phyloP scores from a whole-genome alignment of 148 eudicot species.

The Nepenthes mirabilis region DNA sequence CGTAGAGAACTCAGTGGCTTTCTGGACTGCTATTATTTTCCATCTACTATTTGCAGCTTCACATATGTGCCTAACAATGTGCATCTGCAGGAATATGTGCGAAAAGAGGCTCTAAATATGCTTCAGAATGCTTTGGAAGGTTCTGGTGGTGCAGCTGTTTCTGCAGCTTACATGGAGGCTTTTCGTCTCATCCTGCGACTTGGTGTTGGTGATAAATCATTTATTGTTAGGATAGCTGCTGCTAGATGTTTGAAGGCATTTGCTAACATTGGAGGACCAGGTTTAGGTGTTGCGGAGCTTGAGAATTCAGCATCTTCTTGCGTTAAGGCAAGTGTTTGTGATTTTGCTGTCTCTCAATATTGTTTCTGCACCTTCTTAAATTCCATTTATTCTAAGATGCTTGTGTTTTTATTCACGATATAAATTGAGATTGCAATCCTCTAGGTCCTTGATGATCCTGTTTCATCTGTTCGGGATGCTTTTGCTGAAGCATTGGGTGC shows the following conservation, averaged over 20 bases:
- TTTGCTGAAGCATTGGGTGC: conserved; percentile 96
- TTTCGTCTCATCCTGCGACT: conserved; percentile 60
- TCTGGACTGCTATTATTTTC: no score
- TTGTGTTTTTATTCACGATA: not conserved
- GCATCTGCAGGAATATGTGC: conserved; percentile 68
- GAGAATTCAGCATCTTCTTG: conserved; percentile 72
- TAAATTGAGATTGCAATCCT: conserved; percentile 8
- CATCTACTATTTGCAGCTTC: no score
- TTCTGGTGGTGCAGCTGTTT: conserved; percentile 64
- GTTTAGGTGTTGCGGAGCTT: conserved; percentile 77
- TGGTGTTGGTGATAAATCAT: conserved; percentile 79
- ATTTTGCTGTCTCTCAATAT: conserved; percentile 6
- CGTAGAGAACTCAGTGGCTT: no score
- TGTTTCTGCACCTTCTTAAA: conserved; percentile 5
- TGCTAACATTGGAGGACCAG: conserved; percentile 92
- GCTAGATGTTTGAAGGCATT: conserved; percentile 94
- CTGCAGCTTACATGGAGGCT: conserved; percentile 77
- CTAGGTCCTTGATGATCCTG: conserved; percentile 87
- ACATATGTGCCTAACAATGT: no score
- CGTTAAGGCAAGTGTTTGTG: conserved; percentile 49
- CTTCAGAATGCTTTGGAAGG: conserved; percentile 98
- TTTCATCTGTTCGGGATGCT: conserved; percentile 78
- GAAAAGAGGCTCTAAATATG: conserved; percentile 88
- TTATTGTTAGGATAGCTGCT: conserved; percentile 88
- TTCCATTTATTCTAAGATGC: not conserved